Conservation (phyloP, 2,329 filamentous ascomycete genomes). For the Botrytis elliptica region DNA sequence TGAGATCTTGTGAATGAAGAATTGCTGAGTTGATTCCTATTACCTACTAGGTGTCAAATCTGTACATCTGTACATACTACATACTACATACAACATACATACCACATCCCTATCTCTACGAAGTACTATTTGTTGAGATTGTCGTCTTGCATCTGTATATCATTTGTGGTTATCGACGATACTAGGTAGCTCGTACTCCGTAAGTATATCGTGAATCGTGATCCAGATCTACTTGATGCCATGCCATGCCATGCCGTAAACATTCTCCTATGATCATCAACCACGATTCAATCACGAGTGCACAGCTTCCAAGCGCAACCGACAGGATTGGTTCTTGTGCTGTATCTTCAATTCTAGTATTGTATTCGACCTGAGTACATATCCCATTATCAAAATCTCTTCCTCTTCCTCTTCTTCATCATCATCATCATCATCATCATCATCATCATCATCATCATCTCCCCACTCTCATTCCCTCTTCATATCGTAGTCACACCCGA, state of each 20-base stretch:
- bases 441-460: background rate
- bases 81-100: background rate
- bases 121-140: background rate
- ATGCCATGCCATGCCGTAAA: background rate
- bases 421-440: background rate
- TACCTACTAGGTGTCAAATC: background rate
- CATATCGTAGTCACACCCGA: background rate
- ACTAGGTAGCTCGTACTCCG: background rate
- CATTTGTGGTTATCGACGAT: background rate
- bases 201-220: background rate
- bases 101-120: background rate
- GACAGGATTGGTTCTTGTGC: background rate
- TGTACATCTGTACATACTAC: background rate
- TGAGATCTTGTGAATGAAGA: background rate
- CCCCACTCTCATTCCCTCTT: constrained; percentile 4
- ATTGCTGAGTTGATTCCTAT: background rate
- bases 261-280: background rate
- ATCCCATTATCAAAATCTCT: background rate
- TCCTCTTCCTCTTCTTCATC: background rate
- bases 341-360: background rate
- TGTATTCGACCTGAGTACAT: background rate
- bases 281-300: background rate
- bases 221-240: background rate
- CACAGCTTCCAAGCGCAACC: background rate
- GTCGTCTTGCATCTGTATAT: background rate